Evolutionary conservation across 2,329 filamentous ascomycete species (phyloP).

Genomic region (Magnaporthales sp.): DNA sequence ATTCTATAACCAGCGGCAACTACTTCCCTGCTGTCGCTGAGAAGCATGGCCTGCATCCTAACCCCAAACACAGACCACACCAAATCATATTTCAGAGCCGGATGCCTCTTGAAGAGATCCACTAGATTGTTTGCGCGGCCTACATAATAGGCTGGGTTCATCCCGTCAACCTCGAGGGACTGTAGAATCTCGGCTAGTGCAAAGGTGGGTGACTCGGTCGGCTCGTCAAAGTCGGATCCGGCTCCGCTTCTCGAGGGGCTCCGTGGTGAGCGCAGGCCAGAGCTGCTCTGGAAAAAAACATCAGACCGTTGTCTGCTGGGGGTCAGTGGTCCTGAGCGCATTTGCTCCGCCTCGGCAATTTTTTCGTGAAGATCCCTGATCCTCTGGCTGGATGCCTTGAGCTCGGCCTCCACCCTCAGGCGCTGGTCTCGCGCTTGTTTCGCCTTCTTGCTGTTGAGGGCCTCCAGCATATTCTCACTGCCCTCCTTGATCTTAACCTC

Average conservation of each 20-base stretch:
- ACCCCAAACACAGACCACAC: slow-evolving; percentile 93
- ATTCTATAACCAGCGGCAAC: slow-evolving; percentile 91
- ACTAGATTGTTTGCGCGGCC: slow-evolving; percentile 85
- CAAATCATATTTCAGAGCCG: slow-evolving; percentile 90
- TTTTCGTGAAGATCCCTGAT: slow-evolving; percentile 53
- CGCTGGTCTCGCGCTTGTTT: slow-evolving; percentile 90
- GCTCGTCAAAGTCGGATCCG: slow-evolving; percentile 57
- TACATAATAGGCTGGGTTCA: slow-evolving; percentile 92
- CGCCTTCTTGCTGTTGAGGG: slow-evolving; percentile 85
- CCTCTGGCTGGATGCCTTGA: slow-evolving; percentile 75
- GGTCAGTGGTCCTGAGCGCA: slow-evolving; percentile 39
- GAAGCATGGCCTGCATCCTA: slow-evolving; percentile 88
- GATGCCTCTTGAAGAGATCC: slow-evolving; percentile 90
- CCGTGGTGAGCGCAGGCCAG: slow-evolving; percentile 45
- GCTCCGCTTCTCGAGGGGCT: slow-evolving; percentile 44
- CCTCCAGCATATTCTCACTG: slow-evolving; percentile 95
- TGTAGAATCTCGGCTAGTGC: slow-evolving; percentile 84
- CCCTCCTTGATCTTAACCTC: slow-evolving; percentile 98
- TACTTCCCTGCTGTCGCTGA: slow-evolving; percentile 92
- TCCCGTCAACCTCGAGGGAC: slow-evolving; percentile 76
- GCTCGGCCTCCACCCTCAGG: slow-evolving; percentile 71
- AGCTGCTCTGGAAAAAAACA: slow-evolving; percentile 30
- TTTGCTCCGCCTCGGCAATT: slow-evolving; percentile 51
- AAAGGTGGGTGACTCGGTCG: slow-evolving; percentile 81
- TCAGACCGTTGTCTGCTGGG: slow-evolving; percentile 46